phyloP scores from a whole-genome alignment of 1,139 yeast species.

The Hansenula anomala region DNA sequence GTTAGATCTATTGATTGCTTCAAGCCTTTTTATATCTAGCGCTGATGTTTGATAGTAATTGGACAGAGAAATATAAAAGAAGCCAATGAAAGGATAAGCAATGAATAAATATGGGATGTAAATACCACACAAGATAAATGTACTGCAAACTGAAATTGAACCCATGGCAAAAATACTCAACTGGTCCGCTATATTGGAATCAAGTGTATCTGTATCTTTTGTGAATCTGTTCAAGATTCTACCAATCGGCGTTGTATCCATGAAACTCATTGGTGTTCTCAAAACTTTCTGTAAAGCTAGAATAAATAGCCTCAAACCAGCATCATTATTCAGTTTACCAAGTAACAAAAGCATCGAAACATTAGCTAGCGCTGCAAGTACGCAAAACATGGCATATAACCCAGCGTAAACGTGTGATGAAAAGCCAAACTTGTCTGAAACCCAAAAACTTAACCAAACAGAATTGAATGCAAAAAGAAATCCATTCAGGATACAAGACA shows the following conservation, averaged over 20 bases:
- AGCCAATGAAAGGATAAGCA: conserved; percentile 46
- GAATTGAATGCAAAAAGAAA: conserved; percentile 29
- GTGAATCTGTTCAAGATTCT: conserved; percentile 70
- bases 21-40: conserved; percentile 46
- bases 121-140: conserved; percentile 55
- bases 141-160: conserved; percentile 54
- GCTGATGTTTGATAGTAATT: conserved; percentile 27
- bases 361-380: conserved; percentile 34
- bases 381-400: conserved; percentile 27
- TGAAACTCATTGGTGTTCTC: conserved; percentile 65
- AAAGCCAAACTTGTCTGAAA: conserved; percentile 25
- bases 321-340: conserved; percentile 46
- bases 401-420: conserved; percentile 28
- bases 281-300: conserved; percentile 55
- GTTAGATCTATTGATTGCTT: conserved; percentile 58
- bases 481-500: conserved; percentile 24
- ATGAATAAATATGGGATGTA: conserved; percentile 67
- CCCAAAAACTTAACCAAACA: conserved; percentile 40
- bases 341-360: conserved; percentile 52
- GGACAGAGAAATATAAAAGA: conserved; percentile 65
- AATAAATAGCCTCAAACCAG: conserved; percentile 36
- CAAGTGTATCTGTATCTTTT: conserved; percentile 80
- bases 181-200: conserved; percentile 66
- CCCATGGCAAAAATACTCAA: conserved; percentile 46
- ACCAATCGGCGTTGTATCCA: conserved; percentile 67